phyloP scores from a whole-genome alignment of 805 yeast species.

The Cyberlindnera bimundalis region DNA sequence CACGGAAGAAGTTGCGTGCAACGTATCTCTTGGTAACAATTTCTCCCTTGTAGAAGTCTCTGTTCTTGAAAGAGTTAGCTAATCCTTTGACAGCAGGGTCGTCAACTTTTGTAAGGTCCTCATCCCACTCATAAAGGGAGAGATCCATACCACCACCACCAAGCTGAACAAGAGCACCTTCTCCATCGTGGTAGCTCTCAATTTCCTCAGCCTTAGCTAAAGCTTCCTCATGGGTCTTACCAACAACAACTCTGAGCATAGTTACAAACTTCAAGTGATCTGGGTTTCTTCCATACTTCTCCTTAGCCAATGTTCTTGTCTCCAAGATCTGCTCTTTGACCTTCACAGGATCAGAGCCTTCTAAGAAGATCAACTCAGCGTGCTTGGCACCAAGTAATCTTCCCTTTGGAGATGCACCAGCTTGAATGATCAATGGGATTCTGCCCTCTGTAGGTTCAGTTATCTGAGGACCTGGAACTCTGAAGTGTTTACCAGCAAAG shows the following conservation, averaged over 20 bases:
- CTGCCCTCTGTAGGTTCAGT: constrained; percentile 43
- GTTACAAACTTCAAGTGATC: constrained; percentile 38
- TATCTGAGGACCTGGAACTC: constrained; percentile 38
- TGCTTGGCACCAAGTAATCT: constrained; percentile 41
- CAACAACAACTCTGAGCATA: constrained; percentile 36
- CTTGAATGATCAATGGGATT: constrained; percentile 43
- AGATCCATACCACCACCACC: constrained; percentile 46
- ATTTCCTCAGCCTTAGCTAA: constrained; percentile 33
- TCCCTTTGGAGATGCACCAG: constrained; percentile 44
- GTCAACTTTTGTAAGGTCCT: constrained; percentile 35
- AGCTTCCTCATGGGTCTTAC: constrained; percentile 41
- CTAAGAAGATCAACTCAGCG: constrained; percentile 40
- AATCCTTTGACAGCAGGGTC: constrained; percentile 33
- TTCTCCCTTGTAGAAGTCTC: constrained; percentile 19
- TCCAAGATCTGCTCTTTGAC: constrained; percentile 31
- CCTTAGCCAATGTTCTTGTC: constrained; percentile 34
- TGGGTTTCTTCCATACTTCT: constrained; percentile 36
- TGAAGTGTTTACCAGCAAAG: constrained; percentile 39
- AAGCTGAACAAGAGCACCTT: constrained; percentile 42
- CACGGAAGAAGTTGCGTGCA: constrained; percentile 23
- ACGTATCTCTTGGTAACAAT: constrained; percentile 30
- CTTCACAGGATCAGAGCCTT: constrained; percentile 33
- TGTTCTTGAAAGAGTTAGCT: constrained; percentile 27
- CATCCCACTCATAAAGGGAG: constrained; percentile 41
- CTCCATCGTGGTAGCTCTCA: constrained; percentile 34